These are phyloP conservation scores for Lindgomyces ingoldianus DNA, from an alignment of 495 filamentous ascomycete genomes.

Conservation along the genomic window DNA sequence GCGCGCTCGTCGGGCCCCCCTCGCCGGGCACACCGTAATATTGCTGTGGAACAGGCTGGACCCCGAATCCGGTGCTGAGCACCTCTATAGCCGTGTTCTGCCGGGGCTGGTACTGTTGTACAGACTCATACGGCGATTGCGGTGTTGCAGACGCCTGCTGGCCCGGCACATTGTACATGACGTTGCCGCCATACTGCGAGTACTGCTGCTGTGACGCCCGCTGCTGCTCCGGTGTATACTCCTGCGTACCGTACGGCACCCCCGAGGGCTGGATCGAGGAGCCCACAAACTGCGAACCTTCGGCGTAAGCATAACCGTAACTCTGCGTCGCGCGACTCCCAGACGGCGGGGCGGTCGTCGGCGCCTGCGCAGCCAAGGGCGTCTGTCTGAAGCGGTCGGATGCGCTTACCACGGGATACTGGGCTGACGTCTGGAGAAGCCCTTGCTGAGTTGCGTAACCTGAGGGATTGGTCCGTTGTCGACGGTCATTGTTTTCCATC, in stretches of 20 bases:
- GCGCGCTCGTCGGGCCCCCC: conserved; percentile 56
- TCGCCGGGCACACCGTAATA: conserved; percentile 60
- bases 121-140: conserved; percentile 72
- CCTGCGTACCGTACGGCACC: conserved; percentile 55
- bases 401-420: conserved; percentile 37
- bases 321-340: conserved; percentile 49
- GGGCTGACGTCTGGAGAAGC: conserved; percentile 28
- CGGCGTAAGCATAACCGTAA: conserved; percentile 56
- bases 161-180: conserved; percentile 75
- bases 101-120: conserved; percentile 74
- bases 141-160: conserved; percentile 60
- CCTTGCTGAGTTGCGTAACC: conserved; percentile 40
- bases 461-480: conserved; percentile 42
- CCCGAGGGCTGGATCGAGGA: conserved; percentile 51
- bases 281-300: conserved; percentile 53
- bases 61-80: conserved; percentile 66
- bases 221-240: conserved; percentile 54
- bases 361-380: conserved; percentile 37
- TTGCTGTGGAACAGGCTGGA: conserved; percentile 59
- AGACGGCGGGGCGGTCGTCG: conserved; percentile 36
- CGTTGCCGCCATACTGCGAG: conserved; percentile 60
- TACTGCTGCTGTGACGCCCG: conserved; percentile 46
- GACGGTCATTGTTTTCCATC: conserved; percentile 50
- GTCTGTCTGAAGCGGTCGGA: conserved; percentile 43
- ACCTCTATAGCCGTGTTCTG: conserved; percentile 81